These are phyloP conservation scores for Eragrostis curvula DNA, from an alignment of 176 grass and related monocot species.

Conservation along the genomic window DNA sequence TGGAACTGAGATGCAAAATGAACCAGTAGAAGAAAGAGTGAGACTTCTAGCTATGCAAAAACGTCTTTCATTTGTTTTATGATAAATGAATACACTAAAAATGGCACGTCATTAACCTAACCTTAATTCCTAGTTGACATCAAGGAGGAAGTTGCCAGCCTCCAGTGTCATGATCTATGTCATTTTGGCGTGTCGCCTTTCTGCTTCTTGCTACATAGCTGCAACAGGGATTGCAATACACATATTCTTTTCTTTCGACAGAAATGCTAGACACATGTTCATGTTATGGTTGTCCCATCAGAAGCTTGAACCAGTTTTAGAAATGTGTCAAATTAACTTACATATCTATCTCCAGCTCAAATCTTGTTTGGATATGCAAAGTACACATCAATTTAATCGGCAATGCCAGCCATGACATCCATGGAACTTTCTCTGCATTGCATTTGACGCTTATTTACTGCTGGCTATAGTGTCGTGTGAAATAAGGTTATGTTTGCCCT, in stretches of 20 bases:
- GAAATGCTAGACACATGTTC: too few species aligned
- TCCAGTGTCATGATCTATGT: neutral
- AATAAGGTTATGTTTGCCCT: neutral
- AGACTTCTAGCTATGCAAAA: too few species aligned
- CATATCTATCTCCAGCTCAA: constrained; percentile 14
- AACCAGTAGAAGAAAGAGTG: neutral
- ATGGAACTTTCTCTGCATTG: neutral
- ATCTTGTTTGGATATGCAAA: neutral
- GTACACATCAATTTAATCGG: neutral
- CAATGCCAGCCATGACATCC: neutral
- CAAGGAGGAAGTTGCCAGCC: neutral
- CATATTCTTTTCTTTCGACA: too few species aligned
- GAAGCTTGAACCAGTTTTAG: neutral
- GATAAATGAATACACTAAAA: neutral
- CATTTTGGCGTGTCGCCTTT: neutral
- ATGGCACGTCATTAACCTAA: too few species aligned
- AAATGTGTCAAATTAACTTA: neutral
- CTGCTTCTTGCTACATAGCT: neutral
- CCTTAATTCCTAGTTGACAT: neutral
- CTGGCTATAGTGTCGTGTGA: neutral
- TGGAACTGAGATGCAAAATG: neutral
- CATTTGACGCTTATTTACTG: neutral
- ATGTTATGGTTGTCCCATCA: neutral
- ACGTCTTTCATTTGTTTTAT: neutral
- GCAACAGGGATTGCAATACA: neutral